Conservation (phyloP, 495 filamentous ascomycete species). For the Melanomma pulvis-pyrius region DNA sequence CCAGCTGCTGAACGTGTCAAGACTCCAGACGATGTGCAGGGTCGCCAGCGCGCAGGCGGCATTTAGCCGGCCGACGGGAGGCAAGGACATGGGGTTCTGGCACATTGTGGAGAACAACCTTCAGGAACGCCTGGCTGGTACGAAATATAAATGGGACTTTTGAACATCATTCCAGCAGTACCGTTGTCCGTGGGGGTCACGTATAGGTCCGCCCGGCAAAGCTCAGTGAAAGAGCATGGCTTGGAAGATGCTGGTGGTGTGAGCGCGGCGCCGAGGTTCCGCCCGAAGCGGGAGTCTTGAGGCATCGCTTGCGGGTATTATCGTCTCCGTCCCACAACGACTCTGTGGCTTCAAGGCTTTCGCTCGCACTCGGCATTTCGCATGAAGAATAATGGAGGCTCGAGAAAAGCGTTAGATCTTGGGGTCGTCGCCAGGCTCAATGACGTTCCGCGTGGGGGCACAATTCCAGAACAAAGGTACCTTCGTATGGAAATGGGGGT, state of each 20-base stretch:
- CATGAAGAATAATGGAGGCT: background rate
- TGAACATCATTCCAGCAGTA: conserved; percentile 25
- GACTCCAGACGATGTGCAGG: background rate
- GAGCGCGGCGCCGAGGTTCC: background rate
- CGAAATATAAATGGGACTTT: conserved; percentile 5
- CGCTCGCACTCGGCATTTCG: background rate
- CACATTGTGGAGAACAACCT: conserved; percentile 5
- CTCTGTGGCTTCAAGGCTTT: background rate
- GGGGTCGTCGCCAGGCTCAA: background rate
- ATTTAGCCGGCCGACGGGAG: conserved; percentile 17
- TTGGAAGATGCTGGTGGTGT: background rate
- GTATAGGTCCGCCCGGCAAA: background rate
- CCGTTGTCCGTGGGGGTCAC: background rate
- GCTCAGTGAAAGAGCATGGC: no score
- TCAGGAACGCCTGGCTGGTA: conserved; percentile 12
- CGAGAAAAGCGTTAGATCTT: background rate
- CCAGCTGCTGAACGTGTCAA: background rate
- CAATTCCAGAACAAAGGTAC: background rate
- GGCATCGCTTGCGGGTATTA: background rate
- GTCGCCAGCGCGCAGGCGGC: background rate
- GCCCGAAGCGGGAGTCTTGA: background rate
- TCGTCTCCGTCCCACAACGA: background rate
- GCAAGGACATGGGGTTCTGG: background rate
- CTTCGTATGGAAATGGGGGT: background rate
- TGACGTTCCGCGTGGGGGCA: background rate